Percentiles rank a stretch among this genome's conserved stretches.
Conservation (phyloP, 2,329 filamentous ascomycete genomes). For the Epichloe gansuensis region DNA sequence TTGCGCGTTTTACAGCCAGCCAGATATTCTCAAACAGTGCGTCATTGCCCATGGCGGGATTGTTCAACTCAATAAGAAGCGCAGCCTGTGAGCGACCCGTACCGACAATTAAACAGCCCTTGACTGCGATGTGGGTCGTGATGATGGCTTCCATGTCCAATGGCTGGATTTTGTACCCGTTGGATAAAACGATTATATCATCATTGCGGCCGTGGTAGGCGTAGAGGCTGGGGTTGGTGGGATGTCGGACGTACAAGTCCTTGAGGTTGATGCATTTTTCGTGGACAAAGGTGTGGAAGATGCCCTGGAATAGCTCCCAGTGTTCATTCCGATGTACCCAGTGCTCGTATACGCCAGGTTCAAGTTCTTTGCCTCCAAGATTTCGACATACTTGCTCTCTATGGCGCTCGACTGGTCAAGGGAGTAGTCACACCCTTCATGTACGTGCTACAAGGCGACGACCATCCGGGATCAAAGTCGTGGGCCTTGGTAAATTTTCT, state of each 20-base stretch:
- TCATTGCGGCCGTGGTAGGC: conserved; percentile 19
- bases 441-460: conserved; percentile 2
- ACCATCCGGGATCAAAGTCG: conserved; percentile 4
- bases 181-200: conserved; percentile 19
- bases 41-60: conserved; percentile 6
- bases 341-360: conserved; percentile 19
- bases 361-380: not conserved
- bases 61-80: conserved; percentile 17
- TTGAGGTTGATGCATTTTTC: conserved; percentile 18
- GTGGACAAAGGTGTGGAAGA: conserved; percentile 22
- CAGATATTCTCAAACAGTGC: conserved; percentile 31
- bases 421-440: too few relatives aligned
- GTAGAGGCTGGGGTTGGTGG: conserved; percentile 17
- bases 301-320: conserved; percentile 17
- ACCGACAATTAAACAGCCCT: conserved; percentile 16
- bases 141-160: conserved; percentile 18
- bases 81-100: conserved; percentile 16
- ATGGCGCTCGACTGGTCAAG: too few relatives aligned
- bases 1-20: conserved; percentile 30
- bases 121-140: conserved; percentile 14
- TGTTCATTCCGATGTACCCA: conserved; percentile 21
- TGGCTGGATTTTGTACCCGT: conserved; percentile 21
- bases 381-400: too few relatives aligned
- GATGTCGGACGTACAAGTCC: conserved; percentile 18
- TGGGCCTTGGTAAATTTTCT: not conserved